Base-by-base conservation (phyloP, 2,329 filamentous ascomycete species). In the Venturia oleaginea region DNA sequence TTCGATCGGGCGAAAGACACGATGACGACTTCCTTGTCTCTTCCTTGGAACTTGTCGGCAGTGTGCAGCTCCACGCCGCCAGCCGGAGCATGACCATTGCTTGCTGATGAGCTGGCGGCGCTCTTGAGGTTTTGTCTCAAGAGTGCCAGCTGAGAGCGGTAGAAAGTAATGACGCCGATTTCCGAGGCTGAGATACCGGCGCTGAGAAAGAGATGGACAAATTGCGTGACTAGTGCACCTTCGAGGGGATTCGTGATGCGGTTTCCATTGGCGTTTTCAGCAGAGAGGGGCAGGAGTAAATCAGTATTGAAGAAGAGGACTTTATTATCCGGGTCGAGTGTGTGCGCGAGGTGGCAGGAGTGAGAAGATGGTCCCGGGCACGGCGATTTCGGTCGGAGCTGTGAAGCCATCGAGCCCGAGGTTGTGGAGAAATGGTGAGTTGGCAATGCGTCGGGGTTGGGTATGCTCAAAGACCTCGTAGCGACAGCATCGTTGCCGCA, bases 91-190 rank as follows among this genome's bases (percentile, higher is more conserved):
- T 27, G 69, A 64, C 64, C 30, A 57, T 57, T 30, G 17, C 27
- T 34, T 57, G 27, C 51, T 27, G 51, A 37, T 3, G 51, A 57
- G 15, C 43, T 42, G 3, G 70, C 68, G 2, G 68, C 68, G 13
- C 81, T 73, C 24, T 80, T 73, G 69, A 81, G 76, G 51, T 77
- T 79, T 66, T 92, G 85, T 68, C 90, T 90, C 0, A 99, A 81
- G 2, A 96, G 80, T 0, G 91, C 87, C 1, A 99, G 85, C 75
- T 99, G 94, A 6, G 90, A 92, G 65, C 94, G 90, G 76, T 99
- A 99, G 75, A 97, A 92, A 19, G 94, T 97, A 79, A 99, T 97
- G 68, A 99, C 89, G 59, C 94, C 94, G 65, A 99, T 92, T 62
- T 93, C 89, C 0, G 79, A 78, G 0, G 89, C 83, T 0, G 89